Base-by-base conservation (phyloP, 1,284 basidiomycete genomes). In the Microbotryum silenes-acaulis region DNA sequence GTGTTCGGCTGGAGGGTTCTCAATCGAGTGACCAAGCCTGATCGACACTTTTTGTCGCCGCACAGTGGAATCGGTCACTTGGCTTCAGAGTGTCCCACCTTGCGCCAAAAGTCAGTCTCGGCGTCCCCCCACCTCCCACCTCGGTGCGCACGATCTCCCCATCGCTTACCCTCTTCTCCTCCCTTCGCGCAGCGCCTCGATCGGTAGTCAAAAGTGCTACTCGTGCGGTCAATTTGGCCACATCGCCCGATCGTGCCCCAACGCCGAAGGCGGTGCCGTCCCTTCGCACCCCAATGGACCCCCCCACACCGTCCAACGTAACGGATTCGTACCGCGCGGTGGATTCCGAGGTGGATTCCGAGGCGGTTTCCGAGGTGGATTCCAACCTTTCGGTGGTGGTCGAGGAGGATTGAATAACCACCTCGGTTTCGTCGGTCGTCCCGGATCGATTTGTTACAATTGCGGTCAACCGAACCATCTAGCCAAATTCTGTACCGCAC, bases 391-490 rank as follows among this genome's bases (percentile, higher is more conserved):
- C 12, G 37, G 14, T 1, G 37, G 37, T 16, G 16, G 37, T 6
- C 12, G 56, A 20, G 46, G 44, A 8, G 56, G 56, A 14, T 47
- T 33, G 8, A 25, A 16, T 6, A 42, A 42, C 16, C 37, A 42
- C 37, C 16, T 42, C 37, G 37, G 37, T 10, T 42, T n/a, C 37
- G 82, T 79, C 66, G 81, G 78, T 59, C 72, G 77, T 57, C 59
- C 71, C 8, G 76, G 77, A 20, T 82, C 89, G 56, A 88, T 86
- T 75, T 89, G 87, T 72, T 88, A 86, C 75, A 82, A 85, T 56
- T 89, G 87, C 71, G 86, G 87, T 50, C 86, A 85, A 27, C 83
- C 85, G 16, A 90, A 90, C 74, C 87, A 90, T 73, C 83, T 87
- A 79, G 87, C 88, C 20, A 83, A 87, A 78, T 86, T 88, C 69